Conservation (phyloP, 345 rosid genomes). For the Populus alba region DNA sequence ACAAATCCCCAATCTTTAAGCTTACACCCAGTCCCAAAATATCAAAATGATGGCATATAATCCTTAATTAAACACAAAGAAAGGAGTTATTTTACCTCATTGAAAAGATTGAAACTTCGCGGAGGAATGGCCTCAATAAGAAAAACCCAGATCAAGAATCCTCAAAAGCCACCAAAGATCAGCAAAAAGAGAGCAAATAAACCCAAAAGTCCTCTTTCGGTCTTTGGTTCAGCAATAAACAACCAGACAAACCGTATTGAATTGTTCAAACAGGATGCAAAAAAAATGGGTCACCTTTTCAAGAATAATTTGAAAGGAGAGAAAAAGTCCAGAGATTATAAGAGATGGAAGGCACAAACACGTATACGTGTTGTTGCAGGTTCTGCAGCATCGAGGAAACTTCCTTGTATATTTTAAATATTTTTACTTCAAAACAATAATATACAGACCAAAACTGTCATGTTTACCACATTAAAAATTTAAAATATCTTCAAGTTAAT, state of each 20-base stretch:
- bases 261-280: not conserved
- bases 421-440: not conserved
- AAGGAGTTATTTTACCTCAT: constrained; percentile 12
- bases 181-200: not conserved
- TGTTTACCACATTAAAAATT: no score
- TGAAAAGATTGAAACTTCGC: not conserved
- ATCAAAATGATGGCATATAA: not conserved
- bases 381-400: constrained; percentile 16
- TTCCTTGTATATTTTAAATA: constrained; percentile 1
- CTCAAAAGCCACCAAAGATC: constrained; percentile 3
- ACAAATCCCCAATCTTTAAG: not conserved
- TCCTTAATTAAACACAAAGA: not conserved
- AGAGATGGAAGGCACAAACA: not conserved
- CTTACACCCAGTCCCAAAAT: not conserved
- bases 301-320: not conserved
- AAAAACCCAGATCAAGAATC: constrained; percentile 18
- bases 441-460: not conserved
- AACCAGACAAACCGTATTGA: constrained; percentile 7
- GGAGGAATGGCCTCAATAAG: not conserved
- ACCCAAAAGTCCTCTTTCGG: not conserved
- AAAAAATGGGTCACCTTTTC: not conserved
- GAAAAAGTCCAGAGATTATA: constrained; percentile 3
- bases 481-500: not conserved
- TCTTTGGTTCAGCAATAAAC: not conserved
- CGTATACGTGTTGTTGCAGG: not conserved